A percentile compares a stretch with the other conserved stretches of the same genome.
phyloP scores from a whole-genome alignment of 768 basidiomycete species.

The Psilocybe sp. region DNA sequence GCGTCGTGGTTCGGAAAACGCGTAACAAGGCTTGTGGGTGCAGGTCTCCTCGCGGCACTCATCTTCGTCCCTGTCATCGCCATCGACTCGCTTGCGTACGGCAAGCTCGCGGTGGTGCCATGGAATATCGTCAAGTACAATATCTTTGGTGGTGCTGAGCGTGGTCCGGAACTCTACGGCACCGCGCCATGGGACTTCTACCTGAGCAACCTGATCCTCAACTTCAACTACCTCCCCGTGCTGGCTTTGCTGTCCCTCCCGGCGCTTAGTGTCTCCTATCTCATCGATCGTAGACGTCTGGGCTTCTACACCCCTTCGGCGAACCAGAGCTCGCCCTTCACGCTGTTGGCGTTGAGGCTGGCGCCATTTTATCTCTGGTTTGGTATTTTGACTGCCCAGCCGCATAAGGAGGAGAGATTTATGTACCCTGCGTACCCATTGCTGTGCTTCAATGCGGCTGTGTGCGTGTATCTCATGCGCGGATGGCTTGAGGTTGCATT shows the following conservation, averaged over 20 bases:
- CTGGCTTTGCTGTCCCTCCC: constrained; percentile 84
- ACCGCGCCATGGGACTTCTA: constrained; percentile 88
- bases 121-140: constrained; percentile 97
- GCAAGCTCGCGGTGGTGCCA: constrained; percentile 72
- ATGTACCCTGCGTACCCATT: constrained; percentile 93
- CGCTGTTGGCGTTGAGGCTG: constrained; percentile 72
- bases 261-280: constrained; percentile 68
- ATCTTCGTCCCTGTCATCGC: constrained; percentile 77
- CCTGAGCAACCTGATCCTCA: constrained; percentile 83
- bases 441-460: constrained; percentile 91
- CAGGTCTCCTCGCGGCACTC: constrained; percentile 54
- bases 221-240: constrained; percentile 86
- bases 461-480: constrained; percentile 79
- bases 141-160: constrained; percentile 73
- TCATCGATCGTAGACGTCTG: constrained; percentile 74
- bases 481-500: constrained; percentile 84
- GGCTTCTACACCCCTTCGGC: constrained; percentile 46
- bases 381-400: constrained; percentile 71
- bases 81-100: constrained; percentile 87
- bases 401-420: constrained; percentile 99
- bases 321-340: constrained; percentile 78
- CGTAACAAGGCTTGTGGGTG: constrained; percentile 52
- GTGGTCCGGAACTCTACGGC: constrained; percentile 92
- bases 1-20: constrained; percentile 59
- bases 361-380: constrained; percentile 92